Base-by-base conservation (phyloP, 768 basidiomycete genomes). In the Trametes villosa region DNA sequence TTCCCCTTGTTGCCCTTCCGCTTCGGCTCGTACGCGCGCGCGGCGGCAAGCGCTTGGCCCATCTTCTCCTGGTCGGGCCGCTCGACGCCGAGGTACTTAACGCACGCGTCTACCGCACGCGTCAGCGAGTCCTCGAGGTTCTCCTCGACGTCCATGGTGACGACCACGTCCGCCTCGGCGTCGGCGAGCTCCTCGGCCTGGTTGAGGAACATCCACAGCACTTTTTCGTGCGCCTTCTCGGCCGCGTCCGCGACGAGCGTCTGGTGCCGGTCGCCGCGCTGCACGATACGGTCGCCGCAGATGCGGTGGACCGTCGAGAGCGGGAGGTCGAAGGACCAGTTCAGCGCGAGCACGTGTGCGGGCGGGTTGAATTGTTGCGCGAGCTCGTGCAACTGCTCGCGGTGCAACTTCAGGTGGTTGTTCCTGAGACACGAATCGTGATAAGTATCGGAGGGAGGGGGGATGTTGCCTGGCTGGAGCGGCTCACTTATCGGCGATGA, bases 401-500 rank as follows among this genome's bases (percentile, higher is more conserved):
- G 90, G 69, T 98, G 95, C 73, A 89, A 85, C 17, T 69, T 76
- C 2, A 91, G 80, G 69, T 99, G 96, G 72, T 98, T 98, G 74
- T 99, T 98, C 65, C 94, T 87, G 60, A 3, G 17, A 38, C 36
- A 18, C 36, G 33, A 7, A 34, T 34, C 44, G 53, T 18, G 44
- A 34, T 61, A 40, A 57, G 36, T 33, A 20, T 22, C 2, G 7
- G 1, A 31, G 20, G 22, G 20, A 40, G 15, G 7, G 18, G 20
- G 26, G 41, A 47, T 30, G 20, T 42, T 29, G 34, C 24, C n/a
- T 56, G 53, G 2, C 13, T 22, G 13, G 53, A 26, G 12, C 22
- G 38, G 74, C 86, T 53, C 66, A 94, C 95, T 92, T 92, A 75
- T 98, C 97, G 27, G 96, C 95, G 62, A 92, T 92, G 24, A 98